Conservation (phyloP, 805 yeast species). For the Hyphopichia homilentoma region DNA sequence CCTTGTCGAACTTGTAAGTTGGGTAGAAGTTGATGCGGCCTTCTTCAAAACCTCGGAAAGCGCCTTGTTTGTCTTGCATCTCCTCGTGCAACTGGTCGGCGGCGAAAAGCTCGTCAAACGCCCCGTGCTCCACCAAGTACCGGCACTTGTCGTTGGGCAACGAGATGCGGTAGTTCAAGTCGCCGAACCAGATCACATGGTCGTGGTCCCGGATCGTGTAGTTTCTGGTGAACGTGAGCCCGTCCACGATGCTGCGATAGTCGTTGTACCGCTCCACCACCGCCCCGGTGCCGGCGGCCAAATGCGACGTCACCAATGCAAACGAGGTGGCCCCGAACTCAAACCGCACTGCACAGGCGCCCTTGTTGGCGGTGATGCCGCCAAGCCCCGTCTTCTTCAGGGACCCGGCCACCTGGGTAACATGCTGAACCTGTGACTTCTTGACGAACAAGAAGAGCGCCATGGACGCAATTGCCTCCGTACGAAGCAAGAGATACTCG, state of each 20-base stretch:
- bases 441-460: conserved; percentile 62
- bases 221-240: conserved; percentile 77
- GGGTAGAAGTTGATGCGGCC: conserved; percentile 76
- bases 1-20: conserved; percentile 89
- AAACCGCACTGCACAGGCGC: conserved; percentile 91
- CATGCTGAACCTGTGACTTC: conserved; percentile 23
- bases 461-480: conserved; percentile 73
- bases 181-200: conserved; percentile 87
- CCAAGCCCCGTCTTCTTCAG: conserved; percentile 93
- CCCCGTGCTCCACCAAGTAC: conserved; percentile 39
- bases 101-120: conserved; percentile 54
- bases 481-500: conserved; percentile 60
- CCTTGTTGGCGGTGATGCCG: conserved; percentile 96
- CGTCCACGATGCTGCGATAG: conserved; percentile 68
- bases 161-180: conserved; percentile 81
- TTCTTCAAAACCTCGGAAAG: conserved; percentile 76
- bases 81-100: conserved; percentile 78
- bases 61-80: conserved; percentile 59
- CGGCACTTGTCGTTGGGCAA: conserved; percentile 71
- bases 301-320: conserved; percentile 84
- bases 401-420: conserved; percentile 91
- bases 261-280: conserved; percentile 84
- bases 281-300: conserved; percentile 88
- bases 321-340: conserved; percentile 75
- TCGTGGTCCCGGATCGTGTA: conserved; percentile 72